These are phyloP conservation scores for Fragilaria crotonensis DNA, from an alignment of 108 stramenopile genomes.

Conservation along the genomic window DNA sequence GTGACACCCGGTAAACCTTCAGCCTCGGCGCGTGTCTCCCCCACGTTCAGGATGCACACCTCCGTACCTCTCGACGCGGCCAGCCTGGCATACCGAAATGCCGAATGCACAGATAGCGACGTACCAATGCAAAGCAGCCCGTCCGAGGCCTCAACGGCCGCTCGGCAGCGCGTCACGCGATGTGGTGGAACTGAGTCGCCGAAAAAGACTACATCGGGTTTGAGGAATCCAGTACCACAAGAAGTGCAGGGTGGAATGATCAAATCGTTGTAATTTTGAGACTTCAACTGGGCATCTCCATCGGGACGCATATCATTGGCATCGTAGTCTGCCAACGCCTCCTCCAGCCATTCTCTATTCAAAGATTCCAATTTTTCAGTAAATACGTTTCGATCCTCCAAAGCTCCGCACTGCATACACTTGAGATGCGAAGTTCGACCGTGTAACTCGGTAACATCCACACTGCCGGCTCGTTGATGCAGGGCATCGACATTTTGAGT, in stretches of 20 bases:
- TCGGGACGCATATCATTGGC: slow-evolving; percentile 68
- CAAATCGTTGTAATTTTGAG: slow-evolving; percentile 53
- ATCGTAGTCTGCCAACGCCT: slow-evolving; percentile 16
- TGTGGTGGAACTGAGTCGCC: slow-evolving; percentile 80
- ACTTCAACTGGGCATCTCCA: slow-evolving; percentile 81
- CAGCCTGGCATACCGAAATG: slow-evolving; percentile 72
- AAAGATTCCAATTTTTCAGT: slow-evolving; percentile 53
- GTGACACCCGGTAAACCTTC: slow-evolving; percentile 40
- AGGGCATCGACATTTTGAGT: slow-evolving; percentile 97
- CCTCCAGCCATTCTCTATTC: slow-evolving; percentile 70
- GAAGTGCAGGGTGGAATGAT: slow-evolving; percentile 59
- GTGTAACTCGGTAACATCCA: slow-evolving; percentile 86
- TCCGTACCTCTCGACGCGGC: slow-evolving; percentile 48
- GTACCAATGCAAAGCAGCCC: slow-evolving; percentile 83
- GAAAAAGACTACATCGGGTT: slow-evolving; percentile 94
- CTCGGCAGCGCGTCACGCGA: slow-evolving; percentile 50
- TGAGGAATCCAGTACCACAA: slow-evolving; percentile 81
- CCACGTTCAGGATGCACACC: slow-evolving; percentile 85
- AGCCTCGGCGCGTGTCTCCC: slow-evolving; percentile 80
- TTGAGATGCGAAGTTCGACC: slow-evolving; percentile 68
- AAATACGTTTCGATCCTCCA: slow-evolving; percentile 52
- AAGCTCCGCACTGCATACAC: slow-evolving; percentile 86
- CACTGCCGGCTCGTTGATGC: slow-evolving; percentile 79
- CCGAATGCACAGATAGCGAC: slow-evolving; percentile 81
- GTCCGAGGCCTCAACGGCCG: slow-evolving; percentile 66